phyloP scores from a whole-genome alignment of 2,329 filamentous ascomycete species.

The Pseudocercospora fuligena region DNA sequence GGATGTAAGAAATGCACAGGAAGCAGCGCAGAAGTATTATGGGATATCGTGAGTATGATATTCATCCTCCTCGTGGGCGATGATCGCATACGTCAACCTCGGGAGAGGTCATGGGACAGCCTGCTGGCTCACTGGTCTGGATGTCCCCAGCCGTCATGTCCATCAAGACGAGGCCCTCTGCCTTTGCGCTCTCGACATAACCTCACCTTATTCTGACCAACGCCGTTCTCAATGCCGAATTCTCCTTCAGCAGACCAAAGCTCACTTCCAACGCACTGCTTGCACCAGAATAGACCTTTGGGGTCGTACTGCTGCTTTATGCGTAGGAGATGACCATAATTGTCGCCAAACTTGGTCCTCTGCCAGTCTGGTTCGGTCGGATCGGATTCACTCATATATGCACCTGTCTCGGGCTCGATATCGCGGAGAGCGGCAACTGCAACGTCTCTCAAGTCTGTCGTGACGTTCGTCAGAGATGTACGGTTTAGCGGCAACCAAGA shows the following conservation, averaged over 20 bases:
- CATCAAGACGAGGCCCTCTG: neutral
- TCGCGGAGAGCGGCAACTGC: constrained; percentile 38
- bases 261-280: constrained; percentile 27
- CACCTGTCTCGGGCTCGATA: constrained; percentile 48
- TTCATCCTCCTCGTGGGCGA: too few relatives aligned
- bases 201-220: constrained; percentile 23
- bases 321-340: constrained; percentile 40
- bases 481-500: constrained; percentile 37
- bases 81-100: neutral
- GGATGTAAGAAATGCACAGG: neutral
- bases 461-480: constrained; percentile 35
- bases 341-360: constrained; percentile 43
- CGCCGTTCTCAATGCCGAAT: constrained; percentile 24
- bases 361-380: constrained; percentile 44
- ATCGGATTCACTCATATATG: constrained; percentile 55
- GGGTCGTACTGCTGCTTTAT: constrained; percentile 44
- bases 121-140: neutral
- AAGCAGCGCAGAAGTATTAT: neutral
- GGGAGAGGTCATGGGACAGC: too few relatives aligned
- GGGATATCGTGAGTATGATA: too few relatives aligned
- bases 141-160: neutral
- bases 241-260: constrained; percentile 15
- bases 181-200: constrained; percentile 11
- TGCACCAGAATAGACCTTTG: constrained; percentile 37
- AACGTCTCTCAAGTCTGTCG: constrained; percentile 15